Conservation (phyloP, 345 rosid genomes). For the Psidium friedrichsthalianum region DNA sequence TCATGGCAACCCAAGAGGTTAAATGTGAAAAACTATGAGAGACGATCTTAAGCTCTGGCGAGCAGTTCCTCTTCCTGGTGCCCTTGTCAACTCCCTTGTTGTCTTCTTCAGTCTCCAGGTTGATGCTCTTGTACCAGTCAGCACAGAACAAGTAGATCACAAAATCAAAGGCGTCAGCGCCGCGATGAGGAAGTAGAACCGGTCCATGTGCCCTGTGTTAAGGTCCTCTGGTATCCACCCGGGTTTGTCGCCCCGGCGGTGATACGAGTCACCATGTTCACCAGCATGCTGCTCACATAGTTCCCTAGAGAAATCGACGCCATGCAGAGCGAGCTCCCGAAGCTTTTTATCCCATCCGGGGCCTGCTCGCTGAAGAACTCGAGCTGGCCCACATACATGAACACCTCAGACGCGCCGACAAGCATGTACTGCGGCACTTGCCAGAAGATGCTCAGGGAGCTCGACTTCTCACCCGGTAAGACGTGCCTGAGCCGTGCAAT, state of each 20-base stretch:
- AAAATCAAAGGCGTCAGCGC: constrained; percentile 18
- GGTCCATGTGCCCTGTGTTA: constrained; percentile 33
- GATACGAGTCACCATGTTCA: constrained; percentile 20
- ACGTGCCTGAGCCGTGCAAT: constrained; percentile 20
- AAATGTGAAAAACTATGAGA: not conserved
- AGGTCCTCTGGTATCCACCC: constrained; percentile 40
- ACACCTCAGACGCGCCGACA: constrained; percentile 37
- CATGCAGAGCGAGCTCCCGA: constrained; percentile 43
- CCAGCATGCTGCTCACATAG: constrained; percentile 31
- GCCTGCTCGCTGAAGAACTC: constrained; percentile 39
- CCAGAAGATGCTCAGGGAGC: constrained; percentile 38
- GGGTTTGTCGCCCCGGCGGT: constrained; percentile 19
- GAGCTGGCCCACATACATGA: constrained; percentile 40
- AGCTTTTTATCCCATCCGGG: constrained; percentile 42
- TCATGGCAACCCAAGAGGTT: not conserved
- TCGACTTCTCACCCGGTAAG: constrained; percentile 9
- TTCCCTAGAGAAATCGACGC: constrained; percentile 41
- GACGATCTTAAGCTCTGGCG: not conserved
- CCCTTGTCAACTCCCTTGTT: not conserved
- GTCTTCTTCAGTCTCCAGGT: constrained; percentile 1
- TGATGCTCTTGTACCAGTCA: constrained; percentile 26
- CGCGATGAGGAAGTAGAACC: constrained; percentile 29
- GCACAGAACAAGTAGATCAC: constrained; percentile 24
- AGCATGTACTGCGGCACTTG: constrained; percentile 39
- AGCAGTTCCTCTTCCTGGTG: not conserved